These are phyloP conservation scores for Suillus cothurnatus DNA, from an alignment of 768 basidiomycete species.

Conservation along the genomic window DNA sequence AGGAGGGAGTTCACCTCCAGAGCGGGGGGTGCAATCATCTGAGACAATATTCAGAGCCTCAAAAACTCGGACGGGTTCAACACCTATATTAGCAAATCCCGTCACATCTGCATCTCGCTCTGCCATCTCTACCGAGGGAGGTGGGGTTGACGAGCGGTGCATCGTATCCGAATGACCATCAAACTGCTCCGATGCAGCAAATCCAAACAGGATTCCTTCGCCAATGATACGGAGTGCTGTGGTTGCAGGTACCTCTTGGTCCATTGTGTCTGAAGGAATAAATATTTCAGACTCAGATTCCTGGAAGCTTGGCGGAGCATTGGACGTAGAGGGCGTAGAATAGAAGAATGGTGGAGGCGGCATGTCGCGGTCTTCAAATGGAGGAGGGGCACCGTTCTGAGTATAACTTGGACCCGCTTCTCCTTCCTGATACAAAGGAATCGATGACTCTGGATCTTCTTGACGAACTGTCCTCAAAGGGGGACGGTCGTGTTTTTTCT, in stretches of 20 bases:
- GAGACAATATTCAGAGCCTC: slow-evolving; percentile 59
- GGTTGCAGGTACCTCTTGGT: slow-evolving; percentile 33
- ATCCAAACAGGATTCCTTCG: slow-evolving; percentile 81
- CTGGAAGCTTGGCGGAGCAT: slow-evolving; percentile 69
- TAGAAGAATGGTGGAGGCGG: slow-evolving; percentile 69
- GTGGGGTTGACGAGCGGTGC: slow-evolving; percentile 65
- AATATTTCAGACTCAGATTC: slow-evolving; percentile 81
- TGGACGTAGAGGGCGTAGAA: slow-evolving; percentile 60
- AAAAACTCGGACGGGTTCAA: slow-evolving; percentile 55
- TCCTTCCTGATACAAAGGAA: slow-evolving; percentile 68
- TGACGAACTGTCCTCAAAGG: slow-evolving; percentile 69
- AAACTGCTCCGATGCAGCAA: slow-evolving; percentile 69
- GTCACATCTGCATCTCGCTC: slow-evolving; percentile 72
- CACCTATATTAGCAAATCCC: slow-evolving; percentile 58
- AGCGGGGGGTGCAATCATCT: slow-evolving; percentile 35
- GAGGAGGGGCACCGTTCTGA: slow-evolving; percentile 70
- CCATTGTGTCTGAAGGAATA: slow-evolving; percentile 47
- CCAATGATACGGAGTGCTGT: slow-evolving; percentile 52
- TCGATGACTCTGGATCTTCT: slow-evolving; percentile 63
- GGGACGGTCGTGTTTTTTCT: slow-evolving; percentile 86
- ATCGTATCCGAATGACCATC: slow-evolving; percentile 78
- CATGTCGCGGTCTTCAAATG: slow-evolving; percentile 82
- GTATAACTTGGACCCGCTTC: slow-evolving; percentile 77
- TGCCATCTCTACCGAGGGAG: slow-evolving; percentile 77
- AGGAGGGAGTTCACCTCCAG: slow-evolving; percentile 58